These are phyloP conservation scores for Mycena sp. DNA, from an alignment of 1,284 basidiomycete species.

Conservation along the genomic window DNA sequence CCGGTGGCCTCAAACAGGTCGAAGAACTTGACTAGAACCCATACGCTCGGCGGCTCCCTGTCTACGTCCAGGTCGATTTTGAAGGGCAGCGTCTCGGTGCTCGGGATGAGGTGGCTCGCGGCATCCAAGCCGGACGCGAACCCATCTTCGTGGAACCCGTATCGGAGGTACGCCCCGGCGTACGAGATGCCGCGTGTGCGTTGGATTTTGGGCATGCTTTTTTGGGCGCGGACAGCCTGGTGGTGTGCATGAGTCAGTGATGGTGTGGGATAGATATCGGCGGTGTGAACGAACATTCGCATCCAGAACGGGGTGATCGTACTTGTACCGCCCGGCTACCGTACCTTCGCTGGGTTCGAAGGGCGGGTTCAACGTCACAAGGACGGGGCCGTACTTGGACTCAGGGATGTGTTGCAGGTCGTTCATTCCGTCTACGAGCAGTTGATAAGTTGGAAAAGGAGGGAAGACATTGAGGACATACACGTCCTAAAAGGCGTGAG, in stretches of 20 bases:
- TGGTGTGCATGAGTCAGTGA: neutral
- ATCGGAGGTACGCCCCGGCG: conserved; percentile 83
- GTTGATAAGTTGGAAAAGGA: conserved; percentile 3
- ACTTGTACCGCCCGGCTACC: conserved; percentile 64
- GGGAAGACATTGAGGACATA: conserved; percentile 33
- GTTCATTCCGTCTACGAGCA: conserved; percentile 77
- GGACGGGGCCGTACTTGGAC: conserved; percentile 67
- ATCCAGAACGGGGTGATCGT: conserved; percentile 77
- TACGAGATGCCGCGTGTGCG: conserved; percentile 72
- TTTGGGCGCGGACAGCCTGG: conserved; percentile 67
- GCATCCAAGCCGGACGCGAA: conserved; percentile 72
- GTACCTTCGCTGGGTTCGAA: conserved; percentile 64
- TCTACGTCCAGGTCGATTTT: conserved; percentile 26
- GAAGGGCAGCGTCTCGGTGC: conserved; percentile 11
- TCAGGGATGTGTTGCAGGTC: conserved; percentile 76
- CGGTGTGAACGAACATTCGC: conserved; percentile 45
- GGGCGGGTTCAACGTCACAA: conserved; percentile 84
- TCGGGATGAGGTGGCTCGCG: conserved; percentile 33
- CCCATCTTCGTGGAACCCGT: conserved; percentile 87
- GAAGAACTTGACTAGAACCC: conserved; percentile 14
- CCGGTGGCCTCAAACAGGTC: conserved; percentile 20
- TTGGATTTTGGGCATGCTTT: conserved; percentile 67
- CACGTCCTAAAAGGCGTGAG: conserved; percentile 50
- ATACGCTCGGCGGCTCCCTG: conserved; percentile 14
- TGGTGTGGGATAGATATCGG: neutral